Conservation (phyloP, 768 basidiomycete genomes). For the Mycena floridula region DNA sequence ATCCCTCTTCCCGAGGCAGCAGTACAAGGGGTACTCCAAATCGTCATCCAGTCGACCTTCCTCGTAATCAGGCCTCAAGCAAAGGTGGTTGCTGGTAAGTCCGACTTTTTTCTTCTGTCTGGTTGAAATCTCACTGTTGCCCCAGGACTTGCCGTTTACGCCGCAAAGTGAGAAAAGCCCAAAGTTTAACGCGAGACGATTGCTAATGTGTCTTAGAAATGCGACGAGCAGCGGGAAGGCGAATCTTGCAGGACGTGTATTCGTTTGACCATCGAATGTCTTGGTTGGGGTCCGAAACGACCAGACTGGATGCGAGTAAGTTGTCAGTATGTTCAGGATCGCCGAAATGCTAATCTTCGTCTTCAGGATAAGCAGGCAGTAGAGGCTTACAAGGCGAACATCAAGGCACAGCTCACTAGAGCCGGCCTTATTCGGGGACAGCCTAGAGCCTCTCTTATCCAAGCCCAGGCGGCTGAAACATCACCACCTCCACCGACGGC, state of each 20-base stretch:
- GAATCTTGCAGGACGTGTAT: conserved; percentile 79
- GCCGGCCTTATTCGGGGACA: conserved; percentile 80
- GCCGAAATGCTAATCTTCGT: conserved; percentile 5
- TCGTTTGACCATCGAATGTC: conserved; percentile 73
- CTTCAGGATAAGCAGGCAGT: conserved; percentile 78
- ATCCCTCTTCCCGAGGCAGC: conserved; percentile 24
- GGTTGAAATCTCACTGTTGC: too few relatives aligned
- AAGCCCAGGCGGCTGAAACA: conserved; percentile 15
- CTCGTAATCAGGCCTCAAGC: conserved; percentile 47
- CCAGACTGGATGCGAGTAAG: conserved; percentile 88
- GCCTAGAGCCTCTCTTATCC: conserved; percentile 54
- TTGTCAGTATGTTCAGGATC: conserved; percentile 6
- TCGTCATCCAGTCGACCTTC: conserved; percentile 41
- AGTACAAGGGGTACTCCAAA: conserved; percentile 41
- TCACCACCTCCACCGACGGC: conserved; percentile 20
- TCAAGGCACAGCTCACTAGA: conserved; percentile 74
- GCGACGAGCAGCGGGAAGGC: conserved; percentile 78
- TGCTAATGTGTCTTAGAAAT: conserved; percentile 52
- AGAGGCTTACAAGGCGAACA: conserved; percentile 76
- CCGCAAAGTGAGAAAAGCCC: conserved; percentile 56
- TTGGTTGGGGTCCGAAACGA: conserved; percentile 79
- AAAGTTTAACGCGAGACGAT: not conserved
- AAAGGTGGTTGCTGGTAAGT: conserved; percentile 80
- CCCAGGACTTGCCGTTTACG: conserved; percentile 78
- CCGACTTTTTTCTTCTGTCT: too few relatives aligned